Evolutionary conservation across 805 yeast genomes (phyloP).

Genomic region (Trichomonascus vanleenenianus): DNA sequence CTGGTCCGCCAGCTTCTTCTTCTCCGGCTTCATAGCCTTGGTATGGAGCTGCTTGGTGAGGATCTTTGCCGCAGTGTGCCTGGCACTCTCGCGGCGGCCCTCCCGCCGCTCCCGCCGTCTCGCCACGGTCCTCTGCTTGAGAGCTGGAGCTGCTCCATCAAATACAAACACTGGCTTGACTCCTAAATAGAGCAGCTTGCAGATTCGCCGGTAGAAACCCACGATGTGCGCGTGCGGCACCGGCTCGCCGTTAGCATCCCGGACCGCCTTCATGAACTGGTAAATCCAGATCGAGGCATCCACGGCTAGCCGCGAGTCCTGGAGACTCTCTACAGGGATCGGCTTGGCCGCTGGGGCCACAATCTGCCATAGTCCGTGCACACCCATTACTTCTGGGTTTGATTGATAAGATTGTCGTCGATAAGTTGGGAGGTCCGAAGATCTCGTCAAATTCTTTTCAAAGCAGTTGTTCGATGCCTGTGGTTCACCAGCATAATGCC

Average conservation of each 20-base stretch:
- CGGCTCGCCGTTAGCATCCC: slow-evolving; percentile 76
- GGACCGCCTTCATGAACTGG: slow-evolving; percentile 89
- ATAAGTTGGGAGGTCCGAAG: background rate
- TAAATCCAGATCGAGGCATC: slow-evolving; percentile 99
- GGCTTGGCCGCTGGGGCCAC: slow-evolving; percentile 87
- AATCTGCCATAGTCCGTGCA: slow-evolving; percentile 87
- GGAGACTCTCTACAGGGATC: slow-evolving; percentile 75
- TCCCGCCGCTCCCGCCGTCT: slow-evolving; percentile 66
- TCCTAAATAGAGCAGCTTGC: slow-evolving; percentile 82
- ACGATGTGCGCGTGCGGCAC: slow-evolving; percentile 76
- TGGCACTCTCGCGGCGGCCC: slow-evolving; percentile 63
- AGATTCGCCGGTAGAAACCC: slow-evolving; percentile 92
- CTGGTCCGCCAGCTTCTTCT: background rate
- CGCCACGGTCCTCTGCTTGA: slow-evolving; percentile 72
- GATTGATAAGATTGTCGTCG: background rate
- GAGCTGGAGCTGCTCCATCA: slow-evolving; percentile 88
- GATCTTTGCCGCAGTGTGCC: slow-evolving; percentile 69
- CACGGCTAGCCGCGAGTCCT: slow-evolving; percentile 75
- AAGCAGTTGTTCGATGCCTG: slow-evolving; percentile 7
- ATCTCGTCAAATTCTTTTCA: background rate
- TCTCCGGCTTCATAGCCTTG: slow-evolving; percentile 30
- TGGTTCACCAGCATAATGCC: slow-evolving; percentile 25
- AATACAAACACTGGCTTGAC: slow-evolving; percentile 85
- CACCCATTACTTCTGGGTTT: slow-evolving; percentile 62
- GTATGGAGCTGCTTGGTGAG: slow-evolving; percentile 73